A percentile compares a stretch with the other conserved stretches of the same genome.
These are phyloP conservation scores for Moricandia arvensis DNA, from an alignment of 345 rosid species.

Conservation along the genomic window DNA sequence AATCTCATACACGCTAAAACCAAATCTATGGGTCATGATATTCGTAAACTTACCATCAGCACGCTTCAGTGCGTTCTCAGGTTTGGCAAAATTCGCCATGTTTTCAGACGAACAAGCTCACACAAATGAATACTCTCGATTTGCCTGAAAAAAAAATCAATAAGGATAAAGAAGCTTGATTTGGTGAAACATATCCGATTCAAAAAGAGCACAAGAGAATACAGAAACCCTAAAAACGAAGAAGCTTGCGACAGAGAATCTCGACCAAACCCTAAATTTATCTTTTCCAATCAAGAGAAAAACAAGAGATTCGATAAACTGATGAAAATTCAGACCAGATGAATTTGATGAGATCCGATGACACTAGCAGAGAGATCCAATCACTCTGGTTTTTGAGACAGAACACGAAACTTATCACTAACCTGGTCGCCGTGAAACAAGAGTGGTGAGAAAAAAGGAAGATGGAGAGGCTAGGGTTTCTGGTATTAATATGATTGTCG, in stretches of 20 bases:
- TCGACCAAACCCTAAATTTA: slow-evolving; percentile 26
- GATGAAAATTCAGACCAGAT: neutral
- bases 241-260: neutral
- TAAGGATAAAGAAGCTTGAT: too few relatives aligned
- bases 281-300: neutral
- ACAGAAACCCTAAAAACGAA: neutral
- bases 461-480: slow-evolving; percentile 36
- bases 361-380: slow-evolving; percentile 26
- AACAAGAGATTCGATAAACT: slow-evolving; percentile 19
- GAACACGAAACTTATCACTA: slow-evolving; percentile 2
- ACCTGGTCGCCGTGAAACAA: slow-evolving; percentile 37
- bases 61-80: slow-evolving; percentile 88
- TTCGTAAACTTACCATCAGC: slow-evolving; percentile 65
- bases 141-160: slow-evolving; percentile 23
- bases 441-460: neutral
- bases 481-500: slow-evolving; percentile 27
- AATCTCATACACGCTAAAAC: slow-evolving; percentile 6
- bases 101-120: slow-evolving; percentile 25
- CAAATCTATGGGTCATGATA: neutral
- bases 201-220: neutral
- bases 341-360: slow-evolving; percentile 19
- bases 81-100: slow-evolving; percentile 80
- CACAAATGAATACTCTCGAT: slow-evolving; percentile 1
- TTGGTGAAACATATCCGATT: neutral
- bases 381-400: neutral